Evolutionary conservation across 768 basidiomycete species (phyloP).

Genomic region (Pleurotus tuber-regium): DNA sequence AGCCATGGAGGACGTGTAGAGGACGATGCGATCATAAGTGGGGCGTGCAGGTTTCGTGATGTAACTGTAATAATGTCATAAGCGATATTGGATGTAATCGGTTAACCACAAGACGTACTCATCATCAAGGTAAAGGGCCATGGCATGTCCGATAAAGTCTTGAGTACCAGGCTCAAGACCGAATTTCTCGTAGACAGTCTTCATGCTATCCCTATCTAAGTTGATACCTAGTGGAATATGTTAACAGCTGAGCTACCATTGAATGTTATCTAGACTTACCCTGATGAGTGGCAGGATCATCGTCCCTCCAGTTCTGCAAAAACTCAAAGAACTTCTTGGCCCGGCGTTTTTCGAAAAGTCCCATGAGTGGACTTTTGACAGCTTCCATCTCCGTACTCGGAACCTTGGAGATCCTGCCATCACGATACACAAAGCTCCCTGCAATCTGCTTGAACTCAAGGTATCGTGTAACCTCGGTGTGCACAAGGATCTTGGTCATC

Average conservation of each 20-base stretch:
- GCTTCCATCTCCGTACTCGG: constrained; percentile 98
- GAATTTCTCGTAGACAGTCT: constrained; percentile 93
- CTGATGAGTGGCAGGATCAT: constrained; percentile 95
- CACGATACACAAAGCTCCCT: constrained; percentile 95
- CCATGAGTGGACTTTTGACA: constrained; percentile 93
- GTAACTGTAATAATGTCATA: constrained; percentile 56
- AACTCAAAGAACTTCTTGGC: constrained; percentile 99
- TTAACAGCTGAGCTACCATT: constrained; percentile 1
- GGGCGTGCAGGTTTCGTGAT: constrained; percentile 88
- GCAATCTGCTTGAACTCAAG: constrained; percentile 99
- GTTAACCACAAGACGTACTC: constrained; percentile 58
- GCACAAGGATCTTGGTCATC: constrained; percentile 96
- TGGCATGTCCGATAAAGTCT: constrained; percentile 98
- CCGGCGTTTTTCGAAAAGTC: constrained; percentile 96
- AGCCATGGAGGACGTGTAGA: constrained; percentile 98
- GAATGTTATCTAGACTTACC: constrained; percentile 42
- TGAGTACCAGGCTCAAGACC: constrained; percentile 96
- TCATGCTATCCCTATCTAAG: constrained; percentile 91
- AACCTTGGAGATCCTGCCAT: constrained; percentile 96
- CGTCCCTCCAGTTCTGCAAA: constrained; percentile 92
- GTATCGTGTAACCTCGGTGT: constrained; percentile 98
- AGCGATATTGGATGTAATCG: not conserved
- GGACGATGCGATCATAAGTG: constrained; percentile 90
- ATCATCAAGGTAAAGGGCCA: constrained; percentile 98
- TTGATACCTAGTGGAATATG: constrained; percentile 59